phyloP scores from a whole-genome alignment of 805 yeast species.

The Saccharomycopsis amapae region DNA sequence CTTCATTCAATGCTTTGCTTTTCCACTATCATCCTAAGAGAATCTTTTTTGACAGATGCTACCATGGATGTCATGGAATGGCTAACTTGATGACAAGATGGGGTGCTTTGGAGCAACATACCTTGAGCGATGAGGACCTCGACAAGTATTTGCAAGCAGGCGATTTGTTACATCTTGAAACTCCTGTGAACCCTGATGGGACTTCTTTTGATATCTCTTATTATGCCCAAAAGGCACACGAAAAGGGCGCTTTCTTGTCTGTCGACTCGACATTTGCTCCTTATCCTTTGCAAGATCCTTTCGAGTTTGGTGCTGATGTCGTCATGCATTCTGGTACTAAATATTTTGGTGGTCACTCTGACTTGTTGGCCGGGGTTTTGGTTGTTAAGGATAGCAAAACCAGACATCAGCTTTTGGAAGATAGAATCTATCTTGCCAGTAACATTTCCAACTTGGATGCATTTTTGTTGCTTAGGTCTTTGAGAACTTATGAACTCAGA shows the following conservation, averaged over 20 bases:
- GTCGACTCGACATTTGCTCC: slow-evolving; percentile 93
- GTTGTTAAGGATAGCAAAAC: slow-evolving; percentile 51
- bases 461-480: slow-evolving; percentile 65
- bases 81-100: slow-evolving; percentile 56
- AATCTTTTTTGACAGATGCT: slow-evolving; percentile 70
- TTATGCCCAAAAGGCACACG: slow-evolving; percentile 67
- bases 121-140: slow-evolving; percentile 42
- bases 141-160: slow-evolving; percentile 42
- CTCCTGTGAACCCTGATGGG: slow-evolving; percentile 86
- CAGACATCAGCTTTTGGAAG: slow-evolving; percentile 43
- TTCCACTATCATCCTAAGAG: slow-evolving; percentile 65
- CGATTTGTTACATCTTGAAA: slow-evolving; percentile 77
- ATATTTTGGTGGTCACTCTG: slow-evolving; percentile 95
- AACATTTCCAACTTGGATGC: slow-evolving; percentile 74
- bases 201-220: slow-evolving; percentile 51
- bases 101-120: slow-evolving; percentile 44
- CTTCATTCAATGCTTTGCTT: slow-evolving; percentile 74
- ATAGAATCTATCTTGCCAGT: slow-evolving; percentile 70
- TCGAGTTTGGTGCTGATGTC: slow-evolving; percentile 76
- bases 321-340: slow-evolving; percentile 93
- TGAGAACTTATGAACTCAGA: slow-evolving; percentile 74
- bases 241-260: slow-evolving; percentile 61
- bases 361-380: slow-evolving; percentile 74
- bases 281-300: slow-evolving; percentile 80
- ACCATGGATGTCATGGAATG: slow-evolving; percentile 79